These are phyloP conservation scores for Agaricus bisporus DNA, from an alignment of 768 basidiomycete genomes.

Conservation along the genomic window DNA sequence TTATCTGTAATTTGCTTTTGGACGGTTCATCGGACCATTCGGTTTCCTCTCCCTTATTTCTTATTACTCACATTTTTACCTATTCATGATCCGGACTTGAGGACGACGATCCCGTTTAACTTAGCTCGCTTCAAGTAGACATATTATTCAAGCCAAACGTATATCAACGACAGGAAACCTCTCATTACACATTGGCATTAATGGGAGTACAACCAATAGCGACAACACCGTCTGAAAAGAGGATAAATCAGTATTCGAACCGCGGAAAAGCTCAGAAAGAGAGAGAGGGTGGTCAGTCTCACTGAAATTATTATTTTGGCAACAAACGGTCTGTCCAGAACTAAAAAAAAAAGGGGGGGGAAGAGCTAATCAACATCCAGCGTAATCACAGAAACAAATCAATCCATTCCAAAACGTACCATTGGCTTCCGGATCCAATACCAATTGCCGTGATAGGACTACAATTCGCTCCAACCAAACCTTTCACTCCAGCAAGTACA, in stretches of 20 bases:
- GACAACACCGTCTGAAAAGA: background rate
- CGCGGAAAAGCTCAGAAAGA: background rate
- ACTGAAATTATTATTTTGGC: background rate
- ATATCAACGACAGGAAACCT: too few relatives aligned
- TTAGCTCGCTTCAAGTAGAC: too few relatives aligned
- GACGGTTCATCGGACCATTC: background rate
- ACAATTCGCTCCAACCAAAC: conserved; percentile 2
- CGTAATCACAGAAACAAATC: background rate
- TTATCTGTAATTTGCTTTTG: background rate
- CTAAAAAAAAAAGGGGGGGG: background rate
- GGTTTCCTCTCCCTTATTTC: background rate
- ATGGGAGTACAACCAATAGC: conserved; percentile 1
- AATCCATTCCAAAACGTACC: background rate
- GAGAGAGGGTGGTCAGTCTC: background rate
- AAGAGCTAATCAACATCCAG: too few relatives aligned
- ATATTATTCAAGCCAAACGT: too few relatives aligned
- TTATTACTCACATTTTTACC: too few relatives aligned
- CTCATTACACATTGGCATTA: background rate
- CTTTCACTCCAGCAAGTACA: background rate
- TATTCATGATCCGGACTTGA: too few relatives aligned
- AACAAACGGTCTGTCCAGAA: background rate
- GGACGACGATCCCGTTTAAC: too few relatives aligned
- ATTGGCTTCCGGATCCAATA: background rate
- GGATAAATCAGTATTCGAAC: background rate
- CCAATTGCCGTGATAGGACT: conserved; percentile 1